Percentiles rank a stretch among this genome's conserved stretches.
Evolutionary conservation across 176 grass and related monocot species (phyloP).

Genomic region (Zoysia japonica): DNA sequence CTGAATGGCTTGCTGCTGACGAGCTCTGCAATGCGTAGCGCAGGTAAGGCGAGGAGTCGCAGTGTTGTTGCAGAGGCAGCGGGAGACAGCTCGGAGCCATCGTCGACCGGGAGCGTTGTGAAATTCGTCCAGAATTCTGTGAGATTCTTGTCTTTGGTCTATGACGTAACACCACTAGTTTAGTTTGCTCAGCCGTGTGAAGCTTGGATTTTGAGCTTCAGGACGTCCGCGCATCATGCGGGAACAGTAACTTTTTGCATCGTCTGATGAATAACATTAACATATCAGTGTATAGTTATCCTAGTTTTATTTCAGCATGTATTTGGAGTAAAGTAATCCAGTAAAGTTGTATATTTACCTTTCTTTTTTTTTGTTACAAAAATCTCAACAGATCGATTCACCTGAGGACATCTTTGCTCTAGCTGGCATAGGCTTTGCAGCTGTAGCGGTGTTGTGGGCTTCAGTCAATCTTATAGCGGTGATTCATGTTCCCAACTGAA

Average conservation of each 20-base stretch:
- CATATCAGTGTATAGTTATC: neutral
- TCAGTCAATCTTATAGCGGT: conserved; percentile 67
- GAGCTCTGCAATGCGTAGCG: conserved; percentile 9
- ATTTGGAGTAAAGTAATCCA: neutral
- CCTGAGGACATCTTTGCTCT: conserved; percentile 80
- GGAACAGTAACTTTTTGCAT: too few species aligned
- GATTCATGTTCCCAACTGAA: neutral
- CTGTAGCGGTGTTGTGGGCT: conserved; percentile 73
- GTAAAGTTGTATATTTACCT: neutral
- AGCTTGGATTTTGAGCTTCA: neutral
- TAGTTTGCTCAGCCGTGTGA: too few species aligned
- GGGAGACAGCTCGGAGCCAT: conserved; percentile 66
- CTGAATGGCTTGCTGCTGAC: neutral
- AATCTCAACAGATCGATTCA: conserved; percentile 52
- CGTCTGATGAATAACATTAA: neutral
- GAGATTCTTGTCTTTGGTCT: conserved; percentile 45
- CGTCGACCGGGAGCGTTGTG: conserved; percentile 51
- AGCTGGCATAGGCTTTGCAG: conserved; percentile 76
- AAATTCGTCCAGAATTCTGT: conserved; percentile 67
- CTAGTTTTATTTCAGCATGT: neutral
- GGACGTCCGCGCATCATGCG: too few species aligned
- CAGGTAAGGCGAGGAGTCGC: conserved; percentile 51
- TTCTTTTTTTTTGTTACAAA: neutral
- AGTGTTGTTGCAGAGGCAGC: conserved; percentile 50
- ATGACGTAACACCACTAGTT: neutral